Evolutionary conservation across 164 flowering plant species (phyloP), one percentile per base, ranked within the genome.

Genomic region (Akebia trifoliata): DNA sequence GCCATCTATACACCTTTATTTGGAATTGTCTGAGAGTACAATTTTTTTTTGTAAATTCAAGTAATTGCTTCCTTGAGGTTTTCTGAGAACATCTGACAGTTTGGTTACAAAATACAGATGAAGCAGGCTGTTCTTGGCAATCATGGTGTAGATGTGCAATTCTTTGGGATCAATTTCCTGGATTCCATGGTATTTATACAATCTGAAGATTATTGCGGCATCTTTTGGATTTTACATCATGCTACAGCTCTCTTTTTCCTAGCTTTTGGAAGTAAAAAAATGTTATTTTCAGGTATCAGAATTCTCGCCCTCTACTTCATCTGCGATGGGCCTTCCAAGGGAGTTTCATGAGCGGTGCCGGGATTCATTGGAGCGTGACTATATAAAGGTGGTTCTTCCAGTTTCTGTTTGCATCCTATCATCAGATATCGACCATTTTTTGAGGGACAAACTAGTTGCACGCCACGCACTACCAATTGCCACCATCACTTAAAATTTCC

Each of bases 311-410:
- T 80, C 93, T 64, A 90, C 97, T 26, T 84, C 95, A 56, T 78
- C 85, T 75, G 81, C 91, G 22, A 84, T 94, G 95, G 86, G 89
- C 51, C 97, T 94, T 70, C 96, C 99, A 32, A 71, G 82, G 68
- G 99, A 94, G 77, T 86, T 90, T 66, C 97, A 94, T 72, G 87
- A 81, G 76, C 81, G 80, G 58, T 94, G 99, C 71, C 73, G 76
- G 45, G 69, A 24, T 57, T 84, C 91, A 30, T 59, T 94, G 26
- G 96, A 94, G 73, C 68, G 54, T 46, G 81, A 81, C 45, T 81
- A 86, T 73, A 58, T 94, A 66, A 84, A 87, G 99, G 99, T 90
- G 99, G 99, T 90, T 65, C 24, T 71, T 35, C 35, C 21, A 21
- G 26, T 20, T 56, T 24, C 31, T 50, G 14, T 42, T 54, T 57